Base-by-base conservation (phyloP, 208 protist species). In the Crithidia fasciculata region DNA sequence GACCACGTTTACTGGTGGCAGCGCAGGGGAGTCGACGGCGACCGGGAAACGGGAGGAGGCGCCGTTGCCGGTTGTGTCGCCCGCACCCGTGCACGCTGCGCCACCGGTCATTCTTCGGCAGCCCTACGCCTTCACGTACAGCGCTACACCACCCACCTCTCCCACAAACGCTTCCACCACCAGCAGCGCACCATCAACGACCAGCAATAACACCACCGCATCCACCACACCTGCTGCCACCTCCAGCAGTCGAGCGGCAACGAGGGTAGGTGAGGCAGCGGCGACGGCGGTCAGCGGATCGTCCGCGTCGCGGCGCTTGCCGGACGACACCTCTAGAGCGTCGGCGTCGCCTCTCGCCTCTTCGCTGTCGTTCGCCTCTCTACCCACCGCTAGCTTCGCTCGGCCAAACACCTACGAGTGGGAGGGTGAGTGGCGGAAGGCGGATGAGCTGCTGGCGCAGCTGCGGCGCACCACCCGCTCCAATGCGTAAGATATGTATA, bases 371-470 rank as follows among this genome's bases (percentile, higher is more conserved):
- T 45, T 63, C 5, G 36, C 56, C 10, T 44, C 67, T 4, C 13
- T 54, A 37, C 56, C 45, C 8, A 15, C 47, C 2, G 8, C 41
- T 5, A 47, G 61, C n/a, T 3, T 61, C 13, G 9, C 41, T 2
- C 54, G 43, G 2, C 53, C 37, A 4, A 61, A 43, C 65, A 15
- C 18, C 43, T 70, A 41, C 54, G 40, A 61, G 57, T 56, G 65
- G 50, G 52, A 45, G 7, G 40, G 61, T 18, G 45, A 60, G 41
- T 78, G 49, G 57, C 55, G 55, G 37, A 69, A 55, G 55, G 15
- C 40, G 45, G 69, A 37, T 40, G 67, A 71, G 43, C 36, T 80
- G 54, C 68, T 74, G 16, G 47, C 12, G 5, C 28, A 70, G 59
- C 44, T 74, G 18, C 15, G 52, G 10, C 49, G 41, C 28, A 37